These are phyloP conservation scores for Colletotrichum endophyticum DNA, from an alignment of 2,329 filamentous ascomycete genomes.

Conservation along the genomic window DNA sequence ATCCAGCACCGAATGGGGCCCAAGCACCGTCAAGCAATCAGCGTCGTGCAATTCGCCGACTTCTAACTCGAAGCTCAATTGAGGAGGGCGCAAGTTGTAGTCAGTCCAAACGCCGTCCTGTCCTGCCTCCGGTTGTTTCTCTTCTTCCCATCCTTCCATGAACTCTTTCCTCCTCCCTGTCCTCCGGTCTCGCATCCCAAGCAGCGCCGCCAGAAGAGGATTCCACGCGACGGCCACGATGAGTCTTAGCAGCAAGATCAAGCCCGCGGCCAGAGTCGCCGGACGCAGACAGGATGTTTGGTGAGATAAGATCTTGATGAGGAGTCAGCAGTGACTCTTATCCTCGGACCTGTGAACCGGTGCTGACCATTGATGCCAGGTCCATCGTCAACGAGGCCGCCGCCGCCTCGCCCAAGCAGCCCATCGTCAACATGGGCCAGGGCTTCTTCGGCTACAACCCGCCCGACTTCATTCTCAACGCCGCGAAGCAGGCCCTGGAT, in stretches of 20 bases:
- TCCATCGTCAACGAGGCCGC: slow-evolving; percentile 71
- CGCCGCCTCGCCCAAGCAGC: slow-evolving; percentile 65
- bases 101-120: neutral
- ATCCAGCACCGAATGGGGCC: slow-evolving; percentile 3
- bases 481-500: slow-evolving; percentile 88
- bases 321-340: neutral
- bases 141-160: neutral
- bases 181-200: slow-evolving; percentile 21
- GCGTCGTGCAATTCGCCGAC: slow-evolving; percentile 6
- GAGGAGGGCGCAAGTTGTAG: neutral
- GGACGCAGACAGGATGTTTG: slow-evolving; percentile 58
- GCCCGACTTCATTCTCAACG: slow-evolving; percentile 86
- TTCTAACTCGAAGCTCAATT: neutral
- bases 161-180: slow-evolving; percentile 16
- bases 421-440: slow-evolving; percentile 70
- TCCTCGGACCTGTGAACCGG: neutral
- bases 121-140: neutral
- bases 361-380: slow-evolving; percentile 40
- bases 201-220: slow-evolving; percentile 13
- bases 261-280: slow-evolving; percentile 55
- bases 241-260: slow-evolving; percentile 49
- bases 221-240: slow-evolving; percentile 36
- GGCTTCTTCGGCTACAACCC: slow-evolving; percentile 94
- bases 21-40: slow-evolving; percentile 10
- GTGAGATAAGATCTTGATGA: slow-evolving; percentile 32